phyloP scores from a whole-genome alignment of 768 basidiomycete genomes.

The Amanita pseudoporphyria region DNA sequence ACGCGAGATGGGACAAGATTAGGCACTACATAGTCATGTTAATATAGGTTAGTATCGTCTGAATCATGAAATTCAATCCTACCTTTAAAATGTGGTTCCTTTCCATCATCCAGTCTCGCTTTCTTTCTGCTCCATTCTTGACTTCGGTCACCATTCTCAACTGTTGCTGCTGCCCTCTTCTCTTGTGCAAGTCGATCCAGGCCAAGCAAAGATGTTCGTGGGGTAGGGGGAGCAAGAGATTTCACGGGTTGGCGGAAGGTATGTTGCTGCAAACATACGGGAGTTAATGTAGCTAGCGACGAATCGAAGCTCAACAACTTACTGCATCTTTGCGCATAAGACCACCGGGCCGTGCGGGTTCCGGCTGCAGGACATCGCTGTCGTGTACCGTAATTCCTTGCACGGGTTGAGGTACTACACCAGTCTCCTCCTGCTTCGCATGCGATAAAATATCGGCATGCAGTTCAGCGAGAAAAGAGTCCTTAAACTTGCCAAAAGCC shows the following conservation, averaged over 20 bases:
- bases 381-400: slow-evolving; percentile 72
- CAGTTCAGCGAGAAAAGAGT: slow-evolving; percentile 66
- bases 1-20: slow-evolving; percentile 48
- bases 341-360: slow-evolving; percentile 69
- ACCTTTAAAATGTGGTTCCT: slow-evolving; percentile 87
- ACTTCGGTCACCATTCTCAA: slow-evolving; percentile 24
- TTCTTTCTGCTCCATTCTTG: slow-evolving; percentile 55
- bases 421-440: slow-evolving; percentile 52
- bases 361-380: slow-evolving; percentile 79
- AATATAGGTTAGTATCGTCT: slow-evolving; percentile 9
- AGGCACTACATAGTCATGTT: slow-evolving; percentile 55
- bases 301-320: slow-evolving; percentile 14
- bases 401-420: slow-evolving; percentile 45
- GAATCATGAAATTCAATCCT: neutral
- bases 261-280: slow-evolving; percentile 46
- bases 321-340: slow-evolving; percentile 61
- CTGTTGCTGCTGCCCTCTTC: slow-evolving; percentile 58
- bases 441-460: slow-evolving; percentile 74
- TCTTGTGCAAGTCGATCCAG: slow-evolving; percentile 84
- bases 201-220: slow-evolving; percentile 73
- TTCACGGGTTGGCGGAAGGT: slow-evolving; percentile 71
- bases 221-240: slow-evolving; percentile 67
- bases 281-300: neutral
- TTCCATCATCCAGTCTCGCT: slow-evolving; percentile 47
- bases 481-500: slow-evolving; percentile 81